These are phyloP conservation scores for Hypoxylon trugodes DNA, from an alignment of 495 filamentous ascomycete genomes.

Conservation along the genomic window DNA sequence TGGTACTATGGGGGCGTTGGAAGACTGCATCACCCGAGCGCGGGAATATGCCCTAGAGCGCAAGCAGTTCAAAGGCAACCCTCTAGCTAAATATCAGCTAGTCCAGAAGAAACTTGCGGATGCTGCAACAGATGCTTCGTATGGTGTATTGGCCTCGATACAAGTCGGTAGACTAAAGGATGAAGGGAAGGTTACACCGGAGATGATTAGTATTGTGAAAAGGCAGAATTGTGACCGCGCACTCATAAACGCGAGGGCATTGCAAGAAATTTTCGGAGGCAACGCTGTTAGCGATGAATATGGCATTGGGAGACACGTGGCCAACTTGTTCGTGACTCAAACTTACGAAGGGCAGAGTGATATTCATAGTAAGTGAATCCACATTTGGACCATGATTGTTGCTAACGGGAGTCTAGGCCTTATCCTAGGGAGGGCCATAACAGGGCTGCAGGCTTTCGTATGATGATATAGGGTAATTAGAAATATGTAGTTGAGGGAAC, in stretches of 20 bases:
- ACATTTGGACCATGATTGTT: conserved; percentile 19
- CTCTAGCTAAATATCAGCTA: conserved; percentile 96
- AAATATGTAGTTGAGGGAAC: background rate
- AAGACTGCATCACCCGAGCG: conserved; percentile 84
- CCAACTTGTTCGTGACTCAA: conserved; percentile 96
- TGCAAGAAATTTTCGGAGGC: conserved; percentile 96
- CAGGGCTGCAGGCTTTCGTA: conserved; percentile 67
- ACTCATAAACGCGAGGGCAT: conserved; percentile 75
- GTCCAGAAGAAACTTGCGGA: conserved; percentile 98
- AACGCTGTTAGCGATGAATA: conserved; percentile 99
- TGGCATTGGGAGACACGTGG: conserved; percentile 90
- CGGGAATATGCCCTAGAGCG: conserved; percentile 88
- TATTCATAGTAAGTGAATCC: conserved; percentile 79
- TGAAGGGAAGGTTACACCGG: conserved; percentile 82
- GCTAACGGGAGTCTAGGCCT: conserved; percentile 55
- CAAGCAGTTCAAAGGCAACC: conserved; percentile 96
- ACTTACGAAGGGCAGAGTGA: conserved; percentile 98
- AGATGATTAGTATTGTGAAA: conserved; percentile 99
- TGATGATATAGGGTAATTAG: conserved; percentile 31
- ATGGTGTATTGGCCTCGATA: conserved; percentile 82
- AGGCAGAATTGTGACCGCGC: conserved; percentile 96
- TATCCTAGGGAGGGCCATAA: conserved; percentile 70
- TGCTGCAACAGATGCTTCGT: conserved; percentile 88
- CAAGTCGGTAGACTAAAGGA: conserved; percentile 96
- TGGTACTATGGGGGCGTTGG: conserved; percentile 90